Evolutionary conservation across 768 basidiomycete species (phyloP).

Genomic region (Coprinellus micaceus): DNA sequence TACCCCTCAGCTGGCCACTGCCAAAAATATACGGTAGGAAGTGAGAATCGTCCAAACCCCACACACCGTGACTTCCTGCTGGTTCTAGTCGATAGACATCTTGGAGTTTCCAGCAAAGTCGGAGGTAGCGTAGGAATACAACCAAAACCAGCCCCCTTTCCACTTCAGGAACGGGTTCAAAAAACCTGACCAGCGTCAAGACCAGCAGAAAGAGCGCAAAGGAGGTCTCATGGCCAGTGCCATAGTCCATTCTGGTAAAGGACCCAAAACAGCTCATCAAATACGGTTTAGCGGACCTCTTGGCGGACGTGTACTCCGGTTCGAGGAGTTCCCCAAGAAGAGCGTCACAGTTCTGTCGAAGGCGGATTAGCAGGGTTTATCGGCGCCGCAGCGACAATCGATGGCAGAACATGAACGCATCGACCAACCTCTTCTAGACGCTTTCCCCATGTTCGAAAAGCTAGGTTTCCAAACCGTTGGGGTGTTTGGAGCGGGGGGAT

Average conservation of each 20-base stretch:
- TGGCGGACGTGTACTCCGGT: slow-evolving; percentile 35
- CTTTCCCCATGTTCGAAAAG: slow-evolving; percentile 81
- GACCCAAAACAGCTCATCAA: slow-evolving; percentile 85
- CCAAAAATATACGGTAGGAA: slow-evolving; percentile 92
- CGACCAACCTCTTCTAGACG: slow-evolving; percentile 67
- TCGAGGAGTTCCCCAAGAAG: slow-evolving; percentile 51
- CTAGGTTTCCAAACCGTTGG: slow-evolving; percentile 90
- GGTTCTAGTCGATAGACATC: slow-evolving; percentile 89
- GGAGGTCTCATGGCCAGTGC: slow-evolving; percentile 92
- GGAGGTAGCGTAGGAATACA: slow-evolving; percentile 76
- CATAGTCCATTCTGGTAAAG: slow-evolving; percentile 90
- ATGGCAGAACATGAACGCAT: slow-evolving; percentile 5
- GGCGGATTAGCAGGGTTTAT: slow-evolving; percentile 9
- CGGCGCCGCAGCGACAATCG: not conserved
- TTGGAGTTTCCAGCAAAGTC: slow-evolving; percentile 81
- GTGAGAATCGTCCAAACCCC: slow-evolving; percentile 92
- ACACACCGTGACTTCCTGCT: slow-evolving; percentile 96
- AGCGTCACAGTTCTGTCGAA: slow-evolving; percentile 47
- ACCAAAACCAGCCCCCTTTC: slow-evolving; percentile 57
- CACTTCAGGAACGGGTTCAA: slow-evolving; percentile 53
- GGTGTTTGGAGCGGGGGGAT: slow-evolving; percentile 71
- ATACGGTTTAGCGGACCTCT: slow-evolving; percentile 74
- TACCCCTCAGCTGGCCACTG: slow-evolving; percentile 82
- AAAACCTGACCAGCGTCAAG: slow-evolving; percentile 65
- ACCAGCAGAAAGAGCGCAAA: slow-evolving; percentile 78